Base-by-base conservation (phyloP, 1,284 basidiomycete genomes). In the Coniophora puteana region DNA sequence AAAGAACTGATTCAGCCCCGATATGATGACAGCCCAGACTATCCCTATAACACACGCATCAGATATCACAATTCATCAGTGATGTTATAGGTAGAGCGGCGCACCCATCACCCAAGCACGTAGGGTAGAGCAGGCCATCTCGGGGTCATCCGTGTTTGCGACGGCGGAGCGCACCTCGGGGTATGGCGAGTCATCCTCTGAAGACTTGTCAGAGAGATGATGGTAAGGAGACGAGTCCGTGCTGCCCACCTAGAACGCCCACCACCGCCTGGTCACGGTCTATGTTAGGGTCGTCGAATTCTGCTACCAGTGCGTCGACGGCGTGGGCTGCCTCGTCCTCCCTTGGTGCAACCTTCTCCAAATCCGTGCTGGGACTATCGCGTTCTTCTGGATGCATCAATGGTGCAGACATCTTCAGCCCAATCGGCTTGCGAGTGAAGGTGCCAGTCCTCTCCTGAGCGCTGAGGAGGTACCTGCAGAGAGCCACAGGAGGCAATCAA, bases 121-220 rank as follows among this genome's bases (percentile, higher is more conserved):
- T 47, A 88, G 52, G 4, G 75, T 87, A 25, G 67, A 69, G 4
- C 65, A 69, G 3, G 81, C 82, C 53, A 86, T 79, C 22, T 62
- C 59, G 8, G 72, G 70, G 54, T 88, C 82, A 51, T 89, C 84
- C 3, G 77, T 80, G 55, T 86, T 83, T 28, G 81, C 76, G 18
- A 89, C 86, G 25, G 83, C 83, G 17, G 83, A 83, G 21, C 87
- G 78, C 21, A 89, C 86, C 55, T 88, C 84, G 6, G 83, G 83
- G 55, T 89, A 89, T 0, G 76, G 78, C 0, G 76, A 80, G 46
- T 79, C 76, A 41, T 76, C 73, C 59, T 77, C 73, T 60, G 11
- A 11, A 1, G 18, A 12, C 4, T 13, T 1, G 16, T 24, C 2
- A 38, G 39, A 13, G 11, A 40, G 4, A 18, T 13, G 17, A 8